Percentiles rank a stretch among this genome's conserved stretches.
Evolutionary conservation across 257 asterid genomes (phyloP).

Genomic region (Solanum lycopersicoides): DNA sequence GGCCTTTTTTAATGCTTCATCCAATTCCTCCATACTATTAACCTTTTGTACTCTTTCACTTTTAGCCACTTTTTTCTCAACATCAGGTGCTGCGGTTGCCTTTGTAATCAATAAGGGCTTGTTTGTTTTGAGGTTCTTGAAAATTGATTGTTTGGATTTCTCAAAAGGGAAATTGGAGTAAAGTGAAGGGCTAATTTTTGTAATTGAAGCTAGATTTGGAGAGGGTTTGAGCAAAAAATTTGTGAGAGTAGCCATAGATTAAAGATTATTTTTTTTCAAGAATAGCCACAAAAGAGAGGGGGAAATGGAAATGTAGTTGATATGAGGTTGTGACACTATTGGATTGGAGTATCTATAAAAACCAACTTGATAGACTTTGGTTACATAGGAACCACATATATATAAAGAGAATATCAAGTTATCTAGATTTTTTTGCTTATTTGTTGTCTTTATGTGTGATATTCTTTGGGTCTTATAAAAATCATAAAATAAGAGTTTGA

Average conservation of each 20-base stretch:
- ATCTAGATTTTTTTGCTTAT: neutral
- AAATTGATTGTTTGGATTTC: neutral
- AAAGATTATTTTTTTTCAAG: neutral
- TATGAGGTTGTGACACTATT: neutral
- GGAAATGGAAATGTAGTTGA: neutral
- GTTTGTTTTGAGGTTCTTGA: neutral
- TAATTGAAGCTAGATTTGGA: conserved; percentile 30
- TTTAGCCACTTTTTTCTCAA: conserved; percentile 19
- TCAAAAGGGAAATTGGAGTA: conserved; percentile 2
- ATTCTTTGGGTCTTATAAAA: neutral
- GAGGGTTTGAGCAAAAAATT: conserved; percentile 51
- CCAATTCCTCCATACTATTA: conserved; percentile 58
- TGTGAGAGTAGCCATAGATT: conserved; percentile 52
- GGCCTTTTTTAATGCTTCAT: conserved; percentile 58
- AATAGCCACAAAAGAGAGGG: neutral
- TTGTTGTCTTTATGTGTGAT: neutral
- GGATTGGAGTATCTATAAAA: neutral
- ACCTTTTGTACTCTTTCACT: conserved; percentile 54
- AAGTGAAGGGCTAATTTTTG: conserved; percentile 23
- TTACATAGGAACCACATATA: neutral
- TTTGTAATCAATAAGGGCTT: conserved; percentile 7
- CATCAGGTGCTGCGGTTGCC: conserved; percentile 49
- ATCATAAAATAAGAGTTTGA: neutral
- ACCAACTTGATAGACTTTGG: neutral
- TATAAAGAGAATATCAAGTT: neutral